Percentiles rank a stretch among this genome's conserved stretches.
Conservation (phyloP, 768 basidiomycete species). For the Leccinum uliginosum region DNA sequence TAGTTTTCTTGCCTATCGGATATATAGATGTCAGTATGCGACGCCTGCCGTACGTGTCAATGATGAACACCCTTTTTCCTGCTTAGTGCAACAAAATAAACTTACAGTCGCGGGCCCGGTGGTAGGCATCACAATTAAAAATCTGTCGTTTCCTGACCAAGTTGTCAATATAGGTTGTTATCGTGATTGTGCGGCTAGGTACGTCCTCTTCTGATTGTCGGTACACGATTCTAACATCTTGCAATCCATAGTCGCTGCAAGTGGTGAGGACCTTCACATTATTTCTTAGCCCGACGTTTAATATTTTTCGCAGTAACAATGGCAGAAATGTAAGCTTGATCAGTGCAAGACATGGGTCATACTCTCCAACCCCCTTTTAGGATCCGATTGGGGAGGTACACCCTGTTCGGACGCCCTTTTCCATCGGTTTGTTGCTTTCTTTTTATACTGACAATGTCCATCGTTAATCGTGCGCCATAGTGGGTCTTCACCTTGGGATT, state of each 20-base stretch:
- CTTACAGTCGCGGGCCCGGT: conserved; percentile 13
- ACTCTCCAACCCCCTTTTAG: conserved; percentile 3
- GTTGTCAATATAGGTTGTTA: conserved; percentile 5
- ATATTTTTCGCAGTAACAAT: conserved; percentile 14
- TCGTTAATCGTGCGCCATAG: conserved; percentile 20
- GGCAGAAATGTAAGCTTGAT: conserved; percentile 18
- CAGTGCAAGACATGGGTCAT: not conserved
- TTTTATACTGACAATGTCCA: not conserved
- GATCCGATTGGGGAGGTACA: conserved; percentile 11
- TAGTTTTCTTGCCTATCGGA: conserved; percentile 26
- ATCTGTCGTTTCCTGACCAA: not conserved
- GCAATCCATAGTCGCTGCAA: conserved; percentile 19
- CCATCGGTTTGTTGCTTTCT: conserved; percentile 6
- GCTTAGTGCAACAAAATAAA: conserved; percentile 13
- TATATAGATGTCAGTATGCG: conserved; percentile 18
- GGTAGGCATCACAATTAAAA: conserved; percentile 5
- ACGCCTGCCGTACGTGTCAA: not conserved
- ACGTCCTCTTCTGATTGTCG: not conserved
- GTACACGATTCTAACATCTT: not conserved
- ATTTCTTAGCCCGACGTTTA: not conserved
- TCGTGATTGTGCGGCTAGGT: conserved; percentile 20
- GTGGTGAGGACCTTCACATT: conserved; percentile 9
- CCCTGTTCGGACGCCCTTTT: conserved; percentile 6
- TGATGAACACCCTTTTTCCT: not conserved
- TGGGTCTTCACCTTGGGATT: conserved; percentile 46